Percentiles rank a stretch among this genome's conserved stretches.
Evolutionary conservation across 768 basidiomycete genomes (phyloP).

Genomic region (Kwoniella shandongensis): DNA sequence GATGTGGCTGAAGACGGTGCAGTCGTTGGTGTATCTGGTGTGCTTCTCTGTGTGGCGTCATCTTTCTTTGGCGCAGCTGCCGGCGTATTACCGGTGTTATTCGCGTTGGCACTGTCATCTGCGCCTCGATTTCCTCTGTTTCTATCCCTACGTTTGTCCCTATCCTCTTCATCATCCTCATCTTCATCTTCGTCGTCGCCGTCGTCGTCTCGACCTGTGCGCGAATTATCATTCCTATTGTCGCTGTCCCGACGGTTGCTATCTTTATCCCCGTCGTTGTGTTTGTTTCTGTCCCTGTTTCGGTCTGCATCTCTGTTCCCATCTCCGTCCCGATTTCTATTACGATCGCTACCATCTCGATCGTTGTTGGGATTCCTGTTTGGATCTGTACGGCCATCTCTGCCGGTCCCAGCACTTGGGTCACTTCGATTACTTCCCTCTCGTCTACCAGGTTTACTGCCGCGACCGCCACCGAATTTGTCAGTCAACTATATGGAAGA

Average conservation of each 20-base stretch:
- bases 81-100: neutral
- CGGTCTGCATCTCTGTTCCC: neutral
- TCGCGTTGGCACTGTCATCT: neutral
- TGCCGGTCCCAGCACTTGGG: neutral
- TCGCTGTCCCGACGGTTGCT: neutral
- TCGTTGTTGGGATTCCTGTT: no score
- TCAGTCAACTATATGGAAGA: slow-evolving; percentile 11
- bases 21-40: neutral
- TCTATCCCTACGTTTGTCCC: neutral
- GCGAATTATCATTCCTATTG: neutral
- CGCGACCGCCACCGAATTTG: slow-evolving; percentile 4
- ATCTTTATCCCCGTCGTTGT: neutral
- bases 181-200: neutral
- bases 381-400: neutral
- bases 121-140: neutral
- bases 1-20: neutral
- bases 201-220: neutral
- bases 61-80: neutral
- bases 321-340: neutral
- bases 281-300: neutral
- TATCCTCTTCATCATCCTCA: neutral
- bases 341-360: neutral
- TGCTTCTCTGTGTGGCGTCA: neutral
- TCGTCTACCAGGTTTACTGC: neutral
- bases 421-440: neutral